phyloP scores from a whole-genome alignment of 352 stramenopile species.

The Salisapilia sapeloensis region DNA sequence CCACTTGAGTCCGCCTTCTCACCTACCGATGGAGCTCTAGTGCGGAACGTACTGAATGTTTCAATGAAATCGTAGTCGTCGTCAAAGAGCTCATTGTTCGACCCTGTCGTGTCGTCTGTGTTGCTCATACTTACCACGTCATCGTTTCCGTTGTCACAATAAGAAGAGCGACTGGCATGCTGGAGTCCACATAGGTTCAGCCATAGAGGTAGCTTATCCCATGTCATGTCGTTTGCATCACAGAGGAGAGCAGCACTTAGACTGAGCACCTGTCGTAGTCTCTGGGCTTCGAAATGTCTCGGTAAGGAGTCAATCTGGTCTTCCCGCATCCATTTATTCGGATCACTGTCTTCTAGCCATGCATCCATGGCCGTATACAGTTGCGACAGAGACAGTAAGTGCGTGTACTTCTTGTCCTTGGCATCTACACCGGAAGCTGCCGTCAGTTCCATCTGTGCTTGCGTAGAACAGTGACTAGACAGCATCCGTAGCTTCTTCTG shows the following conservation, averaged over 20 bases:
- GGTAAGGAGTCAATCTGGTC: constrained; percentile 50
- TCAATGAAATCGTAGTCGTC: too few relatives aligned
- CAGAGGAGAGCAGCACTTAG: constrained; percentile 48
- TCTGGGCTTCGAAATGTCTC: constrained; percentile 51
- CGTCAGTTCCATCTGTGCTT: constrained; percentile 42
- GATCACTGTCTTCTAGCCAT: constrained; percentile 69
- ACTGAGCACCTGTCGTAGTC: constrained; percentile 43
- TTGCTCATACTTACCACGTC: not conserved
- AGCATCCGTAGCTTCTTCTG: constrained; percentile 35
- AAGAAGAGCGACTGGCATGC: constrained; percentile 15
- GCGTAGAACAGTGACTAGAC: constrained; percentile 39
- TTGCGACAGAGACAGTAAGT: constrained; percentile 37
- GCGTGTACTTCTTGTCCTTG: constrained; percentile 31
- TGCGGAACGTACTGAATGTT: too few relatives aligned
- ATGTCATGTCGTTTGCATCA: constrained; percentile 12
- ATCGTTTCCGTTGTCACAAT: constrained; percentile 1
- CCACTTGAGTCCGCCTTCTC: not conserved
- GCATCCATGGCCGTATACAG: constrained; percentile 74
- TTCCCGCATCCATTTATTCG: constrained; percentile 62
- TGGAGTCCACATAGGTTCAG: constrained; percentile 49
- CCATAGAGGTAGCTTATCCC: constrained; percentile 43
- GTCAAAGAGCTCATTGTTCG: too few relatives aligned
- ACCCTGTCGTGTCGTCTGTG: too few relatives aligned
- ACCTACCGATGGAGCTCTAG: too few relatives aligned
- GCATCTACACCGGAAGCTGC: constrained; percentile 5